Evolutionary conservation across 306 rosid genomes (phyloP), one percentile per base, ranked within the genome.

Genomic region (Corylus americana): DNA sequence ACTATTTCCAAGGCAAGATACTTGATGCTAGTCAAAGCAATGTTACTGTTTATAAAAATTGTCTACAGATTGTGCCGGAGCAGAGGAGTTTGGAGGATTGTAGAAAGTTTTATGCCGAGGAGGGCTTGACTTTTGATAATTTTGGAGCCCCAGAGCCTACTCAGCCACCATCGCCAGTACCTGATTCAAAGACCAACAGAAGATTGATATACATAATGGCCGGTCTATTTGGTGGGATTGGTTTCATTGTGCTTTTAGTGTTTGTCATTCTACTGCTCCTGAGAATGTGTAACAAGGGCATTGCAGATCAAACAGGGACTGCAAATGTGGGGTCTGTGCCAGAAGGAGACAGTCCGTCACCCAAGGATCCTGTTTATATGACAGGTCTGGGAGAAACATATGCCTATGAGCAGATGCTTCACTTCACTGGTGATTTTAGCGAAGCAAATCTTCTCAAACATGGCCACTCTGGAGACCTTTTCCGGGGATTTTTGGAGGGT

Each of bases 381-480:
- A 61, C 86, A 47, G 91, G 87, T 5, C 74, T 84, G 14, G 98
- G 92, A n/a, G 94, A 91, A 70, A 82, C 88, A 69, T 91, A 85
- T 85, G 81, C 87, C 25, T 90, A 88, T 57, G 92, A 86, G 80
- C 93, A 96, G 88, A 76, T 96, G 39, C 84, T 90, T 69, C 89
- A 68, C 8, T 71, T 80, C 55, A 89, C 97, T 9, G 77, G 83
- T 35, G 87, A 89, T 85, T 91, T 93, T 83, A 82, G 86, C 75
- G 93, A 96, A 77, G 72, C 83, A 62, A 96, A 84, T 86, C 80
- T 93, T 61, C 80, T 96, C 77, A 93, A 91, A 78, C 93, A 85
- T 7, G 99, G 99, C 70, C 99, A 89, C 79, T 93, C 99, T 44
- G 99, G 99, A 80, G 96, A 88, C 80, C 79, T 96, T 29, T 96